Evolutionary conservation across 345 rosid species (phyloP), one percentile per base, ranked within the genome.

Genomic region (Rhizophora apiculata): DNA sequence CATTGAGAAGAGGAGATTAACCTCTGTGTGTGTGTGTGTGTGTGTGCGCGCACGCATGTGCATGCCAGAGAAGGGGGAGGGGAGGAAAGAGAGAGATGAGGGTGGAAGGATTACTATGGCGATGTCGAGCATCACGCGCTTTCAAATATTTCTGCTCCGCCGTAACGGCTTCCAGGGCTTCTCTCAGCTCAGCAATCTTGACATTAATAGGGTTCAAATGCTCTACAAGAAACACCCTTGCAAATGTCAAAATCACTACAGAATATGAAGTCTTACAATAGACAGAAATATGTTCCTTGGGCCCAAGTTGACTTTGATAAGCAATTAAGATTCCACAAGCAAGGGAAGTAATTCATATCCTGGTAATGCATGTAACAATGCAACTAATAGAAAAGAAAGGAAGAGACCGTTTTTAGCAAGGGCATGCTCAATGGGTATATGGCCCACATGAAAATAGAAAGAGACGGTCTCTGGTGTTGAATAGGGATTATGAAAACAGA

Each of bases 381-480:
- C 10, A 62, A 62, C 48, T 3, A 43, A 34, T 6, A 18, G 18
- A 4, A 13, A 13, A 43, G 49, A 43, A 62, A 58, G 27, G 59
- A 51, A 77, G 85, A 20, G 75, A 94, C 99, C 98, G 63, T 95
- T 96, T 84, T 95, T 95, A 56, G 98, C 98, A 21, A 95, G 88
- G 82, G 86, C 90, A 79, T 92, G 96, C 82, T 91, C 92, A 31
- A 83, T 92, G 58, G 96, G 97, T 73, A 95, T 95, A 67, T 95
- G 99, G 26, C 99, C 98, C 64, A 88, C 96, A 60, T 92, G 99
- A 74, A 95, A 90, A 65, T 92, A 82, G 80, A 92, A 95, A 54
- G 99, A 89, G 67, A 95, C 96, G 0, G 99, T 92, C 74, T 95
- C 98, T 51, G 99, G 97, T 21, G 99, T 84, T 19, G 92, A 80